Percentiles rank a stretch among this genome's conserved stretches.
Evolutionary conservation across 495 filamentous ascomycete species (phyloP).

Genomic region (Apodospora peruviana): DNA sequence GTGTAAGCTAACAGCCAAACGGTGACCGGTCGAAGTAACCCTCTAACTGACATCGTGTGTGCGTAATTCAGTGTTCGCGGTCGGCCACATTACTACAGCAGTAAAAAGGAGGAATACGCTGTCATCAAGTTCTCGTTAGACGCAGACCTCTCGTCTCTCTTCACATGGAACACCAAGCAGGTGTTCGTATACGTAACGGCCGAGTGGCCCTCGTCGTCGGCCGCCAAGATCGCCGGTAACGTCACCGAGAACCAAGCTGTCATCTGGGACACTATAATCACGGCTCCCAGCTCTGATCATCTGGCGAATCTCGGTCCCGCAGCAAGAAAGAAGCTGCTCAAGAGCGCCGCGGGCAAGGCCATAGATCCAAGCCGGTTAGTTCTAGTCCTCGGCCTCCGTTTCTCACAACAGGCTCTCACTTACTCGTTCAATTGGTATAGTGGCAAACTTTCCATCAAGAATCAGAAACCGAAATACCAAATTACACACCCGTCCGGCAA

Average conservation of each 20-base stretch:
- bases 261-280: slow-evolving; percentile 94
- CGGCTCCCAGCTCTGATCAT: slow-evolving; percentile 55
- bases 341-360: slow-evolving; percentile 44
- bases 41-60: too few species aligned
- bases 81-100: slow-evolving; percentile 87
- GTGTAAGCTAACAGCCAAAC: slow-evolving; percentile 57
- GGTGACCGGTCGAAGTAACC: too few species aligned
- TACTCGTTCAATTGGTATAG: slow-evolving; percentile 20
- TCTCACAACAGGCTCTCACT: not conserved
- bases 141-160: slow-evolving; percentile 77
- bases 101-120: slow-evolving; percentile 90
- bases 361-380: slow-evolving; percentile 46
- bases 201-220: slow-evolving; percentile 60
- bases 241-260: slow-evolving; percentile 63
- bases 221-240: slow-evolving; percentile 22
- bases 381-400: not conserved
- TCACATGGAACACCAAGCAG: slow-evolving; percentile 99
- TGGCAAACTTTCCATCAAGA: slow-evolving; percentile 67
- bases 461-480: slow-evolving; percentile 87
- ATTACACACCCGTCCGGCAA: slow-evolving; percentile 79
- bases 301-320: slow-evolving; percentile 46
- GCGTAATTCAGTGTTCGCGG: slow-evolving; percentile 74
- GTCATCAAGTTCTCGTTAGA: slow-evolving; percentile 89
- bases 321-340: slow-evolving; percentile 46
- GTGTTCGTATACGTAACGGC: slow-evolving; percentile 93